Evolutionary conservation across 2,329 filamentous ascomycete species (phyloP).

Genomic region (Byssoonygena ceratinophila): DNA sequence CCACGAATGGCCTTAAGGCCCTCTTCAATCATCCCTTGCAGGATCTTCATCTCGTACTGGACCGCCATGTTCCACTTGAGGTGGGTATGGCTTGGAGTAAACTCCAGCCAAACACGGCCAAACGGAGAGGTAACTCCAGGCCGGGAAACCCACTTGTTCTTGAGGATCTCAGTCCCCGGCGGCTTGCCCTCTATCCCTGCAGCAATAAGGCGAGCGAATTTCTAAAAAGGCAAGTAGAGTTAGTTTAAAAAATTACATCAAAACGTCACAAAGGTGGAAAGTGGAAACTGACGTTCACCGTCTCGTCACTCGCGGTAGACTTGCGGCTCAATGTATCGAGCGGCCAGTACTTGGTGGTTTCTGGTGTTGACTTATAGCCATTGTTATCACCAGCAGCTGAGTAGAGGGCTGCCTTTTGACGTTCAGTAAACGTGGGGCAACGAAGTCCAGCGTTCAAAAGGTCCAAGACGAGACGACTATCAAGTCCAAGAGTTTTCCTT

Average conservation of each 20-base stretch:
- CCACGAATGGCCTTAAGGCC: constrained; percentile 12
- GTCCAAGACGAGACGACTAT: constrained; percentile 30
- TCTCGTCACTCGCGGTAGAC: constrained; percentile 18
- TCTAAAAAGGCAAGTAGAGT: constrained; percentile 6
- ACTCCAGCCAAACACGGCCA: constrained; percentile 18
- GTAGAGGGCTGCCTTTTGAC: constrained; percentile 32
- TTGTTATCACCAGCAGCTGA: constrained; percentile 22
- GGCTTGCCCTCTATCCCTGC: constrained; percentile 9
- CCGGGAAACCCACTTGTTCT: constrained; percentile 14
- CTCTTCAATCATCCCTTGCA: constrained; percentile 13
- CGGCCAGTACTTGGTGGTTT: constrained; percentile 29
- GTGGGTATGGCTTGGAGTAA: constrained; percentile 11
- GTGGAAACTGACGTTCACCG: constrained; percentile 22
- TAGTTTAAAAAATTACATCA: background rate
- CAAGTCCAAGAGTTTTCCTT: constrained; percentile 30
- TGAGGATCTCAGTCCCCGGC: constrained; percentile 8
- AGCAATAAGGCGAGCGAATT: constrained; percentile 16
- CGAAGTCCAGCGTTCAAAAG: constrained; percentile 33
- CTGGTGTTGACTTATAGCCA: constrained; percentile 17
- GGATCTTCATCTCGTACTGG: constrained; percentile 13
- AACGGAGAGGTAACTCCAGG: constrained; percentile 16
- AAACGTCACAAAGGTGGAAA: background rate
- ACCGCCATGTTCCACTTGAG: constrained; percentile 16
- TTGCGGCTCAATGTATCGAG: constrained; percentile 30
- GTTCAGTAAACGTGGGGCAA: constrained; percentile 37